These are phyloP conservation scores for Plasmodium inui DNA, from an alignment of 169 alveolate species.

Conservation along the genomic window DNA sequence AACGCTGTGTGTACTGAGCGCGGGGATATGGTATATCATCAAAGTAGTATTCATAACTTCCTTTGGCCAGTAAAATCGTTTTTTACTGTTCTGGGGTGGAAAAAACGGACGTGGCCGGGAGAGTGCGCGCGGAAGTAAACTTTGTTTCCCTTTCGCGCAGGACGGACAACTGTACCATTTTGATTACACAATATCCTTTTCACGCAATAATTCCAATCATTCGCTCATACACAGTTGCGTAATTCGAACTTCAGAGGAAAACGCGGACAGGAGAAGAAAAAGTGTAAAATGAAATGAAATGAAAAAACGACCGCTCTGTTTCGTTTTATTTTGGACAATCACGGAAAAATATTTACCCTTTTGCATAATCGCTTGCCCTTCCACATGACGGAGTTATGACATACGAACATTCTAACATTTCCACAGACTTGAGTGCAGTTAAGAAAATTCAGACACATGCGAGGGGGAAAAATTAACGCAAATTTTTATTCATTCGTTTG, in stretches of 20 bases:
- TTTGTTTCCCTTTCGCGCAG: neutral
- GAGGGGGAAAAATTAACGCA: neutral
- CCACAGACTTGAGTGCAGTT: neutral
- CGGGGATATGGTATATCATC: neutral
- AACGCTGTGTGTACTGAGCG: neutral
- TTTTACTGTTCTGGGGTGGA: neutral
- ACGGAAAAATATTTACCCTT: neutral
- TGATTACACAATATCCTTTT: neutral
- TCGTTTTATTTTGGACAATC: neutral
- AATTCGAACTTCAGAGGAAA: neutral
- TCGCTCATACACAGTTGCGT: neutral
- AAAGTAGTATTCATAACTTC: neutral
- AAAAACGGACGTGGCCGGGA: neutral
- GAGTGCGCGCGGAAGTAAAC: conserved; percentile 2
- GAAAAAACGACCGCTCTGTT: neutral
- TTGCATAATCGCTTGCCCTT: neutral
- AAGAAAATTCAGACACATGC: conserved; percentile 1
- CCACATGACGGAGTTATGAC: neutral
- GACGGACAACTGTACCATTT: conserved; percentile 16
- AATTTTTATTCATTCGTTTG: neutral
- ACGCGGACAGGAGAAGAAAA: neutral
- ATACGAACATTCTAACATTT: neutral
- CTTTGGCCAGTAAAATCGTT: neutral
- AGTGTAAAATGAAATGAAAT: conserved; percentile 2
- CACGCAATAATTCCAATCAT: neutral